These are phyloP conservation scores for Coemansia sp. DNA, from an alignment of 192 early-diverging fungal genomes.

Conservation along the genomic window DNA sequence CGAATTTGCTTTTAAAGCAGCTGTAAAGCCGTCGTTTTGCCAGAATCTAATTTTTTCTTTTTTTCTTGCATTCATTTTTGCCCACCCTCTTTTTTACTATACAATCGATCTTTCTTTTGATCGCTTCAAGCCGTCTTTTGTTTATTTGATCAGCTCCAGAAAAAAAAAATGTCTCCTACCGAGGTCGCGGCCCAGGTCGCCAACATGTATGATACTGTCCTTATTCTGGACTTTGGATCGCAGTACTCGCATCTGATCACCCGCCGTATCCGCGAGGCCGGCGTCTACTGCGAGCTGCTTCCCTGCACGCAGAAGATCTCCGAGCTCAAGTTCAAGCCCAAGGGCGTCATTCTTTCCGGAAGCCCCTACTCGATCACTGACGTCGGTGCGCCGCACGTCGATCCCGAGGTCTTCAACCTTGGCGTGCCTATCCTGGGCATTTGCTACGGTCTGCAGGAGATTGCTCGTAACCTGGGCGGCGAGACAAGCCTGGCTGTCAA, in stretches of 20 bases:
- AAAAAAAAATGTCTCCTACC: slow-evolving; percentile 28
- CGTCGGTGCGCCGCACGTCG: slow-evolving; percentile 89
- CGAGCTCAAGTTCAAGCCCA: slow-evolving; percentile 93
- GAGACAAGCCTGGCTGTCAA: slow-evolving; percentile 71
- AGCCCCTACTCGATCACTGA: slow-evolving; percentile 97
- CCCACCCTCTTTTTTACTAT: neutral
- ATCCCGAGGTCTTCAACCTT: slow-evolving; percentile 83
- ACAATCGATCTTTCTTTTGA: neutral
- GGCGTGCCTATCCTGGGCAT: slow-evolving; percentile 94
- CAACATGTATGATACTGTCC: slow-evolving; percentile 89
- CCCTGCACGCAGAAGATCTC: slow-evolving; percentile 95
- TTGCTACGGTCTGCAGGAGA: slow-evolving; percentile 99
- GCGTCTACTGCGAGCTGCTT: slow-evolving; percentile 97
- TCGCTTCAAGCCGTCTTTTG: neutral
- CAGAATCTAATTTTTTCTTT: slow-evolving; percentile 1
- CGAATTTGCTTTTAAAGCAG: neutral
- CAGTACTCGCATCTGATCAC: slow-evolving; percentile 99
- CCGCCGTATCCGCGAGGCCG: slow-evolving; percentile 90
- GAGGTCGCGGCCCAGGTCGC: slow-evolving; percentile 61
- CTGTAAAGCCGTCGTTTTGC: neutral
- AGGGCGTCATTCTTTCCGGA: slow-evolving; percentile 94
- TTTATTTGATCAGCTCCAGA: neutral
- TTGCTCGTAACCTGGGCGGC: slow-evolving; percentile 85
- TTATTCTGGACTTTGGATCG: slow-evolving; percentile 99
- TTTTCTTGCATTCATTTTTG: slow-evolving; percentile 7